These are phyloP conservation scores for Inga laurina DNA, from an alignment of 306 rosid species.

Conservation along the genomic window DNA sequence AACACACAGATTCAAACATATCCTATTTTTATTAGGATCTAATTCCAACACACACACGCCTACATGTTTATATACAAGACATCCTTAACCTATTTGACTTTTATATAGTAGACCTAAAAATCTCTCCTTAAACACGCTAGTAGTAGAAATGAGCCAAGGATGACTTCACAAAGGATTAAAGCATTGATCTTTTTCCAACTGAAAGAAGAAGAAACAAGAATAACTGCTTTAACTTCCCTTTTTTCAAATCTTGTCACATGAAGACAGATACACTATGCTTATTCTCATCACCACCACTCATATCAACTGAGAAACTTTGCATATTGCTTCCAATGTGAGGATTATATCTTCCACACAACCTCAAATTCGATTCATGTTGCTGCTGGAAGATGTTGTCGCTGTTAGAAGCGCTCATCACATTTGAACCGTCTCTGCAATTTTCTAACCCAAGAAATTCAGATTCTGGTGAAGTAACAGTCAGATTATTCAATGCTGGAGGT, in stretches of 20 bases:
- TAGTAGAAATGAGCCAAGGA: slow-evolving; percentile 61
- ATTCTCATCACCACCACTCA: slow-evolving; percentile 36
- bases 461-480: slow-evolving; percentile 33
- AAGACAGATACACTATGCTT: slow-evolving; percentile 44
- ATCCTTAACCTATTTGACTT: neutral
- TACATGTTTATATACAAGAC: neutral
- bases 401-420: slow-evolving; percentile 24
- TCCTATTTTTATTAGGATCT: neutral
- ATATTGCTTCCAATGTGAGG: slow-evolving; percentile 41
- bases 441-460: slow-evolving; percentile 36
- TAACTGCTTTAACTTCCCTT: slow-evolving; percentile 29
- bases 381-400: slow-evolving; percentile 37
- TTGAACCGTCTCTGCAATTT: slow-evolving; percentile 40
- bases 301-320: slow-evolving; percentile 36
- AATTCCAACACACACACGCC: neutral
- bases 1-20: neutral
- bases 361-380: slow-evolving; percentile 39
- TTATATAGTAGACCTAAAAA: neutral
- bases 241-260: slow-evolving; percentile 33
- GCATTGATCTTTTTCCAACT: slow-evolving; percentile 25
- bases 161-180: slow-evolving; percentile 63
- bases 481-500: slow-evolving; percentile 29
- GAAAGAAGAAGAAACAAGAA: slow-evolving; percentile 15
- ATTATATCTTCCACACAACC: slow-evolving; percentile 56
- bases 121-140: neutral